These are phyloP conservation scores for Tetrapisispora fleetii DNA, from an alignment of 805 yeast species.

Conservation along the genomic window DNA sequence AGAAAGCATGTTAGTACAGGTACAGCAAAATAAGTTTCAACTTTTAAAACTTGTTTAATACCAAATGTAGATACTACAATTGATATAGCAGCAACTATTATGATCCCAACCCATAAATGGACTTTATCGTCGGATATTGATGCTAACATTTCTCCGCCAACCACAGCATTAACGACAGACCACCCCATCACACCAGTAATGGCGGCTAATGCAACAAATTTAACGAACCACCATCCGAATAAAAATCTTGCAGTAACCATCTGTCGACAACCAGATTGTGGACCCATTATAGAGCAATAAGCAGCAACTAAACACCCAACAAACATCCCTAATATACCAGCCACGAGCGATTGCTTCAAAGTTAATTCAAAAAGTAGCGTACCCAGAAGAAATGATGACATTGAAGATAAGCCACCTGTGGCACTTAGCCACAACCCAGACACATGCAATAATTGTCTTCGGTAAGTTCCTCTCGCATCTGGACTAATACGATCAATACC, in stretches of 20 bases:
- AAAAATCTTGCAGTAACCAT: slow-evolving; percentile 74
- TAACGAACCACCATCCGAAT: slow-evolving; percentile 82
- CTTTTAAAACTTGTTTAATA: slow-evolving; percentile 55
- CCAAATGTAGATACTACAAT: slow-evolving; percentile 69
- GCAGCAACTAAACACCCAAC: slow-evolving; percentile 73
- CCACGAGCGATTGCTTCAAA: slow-evolving; percentile 49
- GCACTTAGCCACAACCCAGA: slow-evolving; percentile 78
- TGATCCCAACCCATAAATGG: slow-evolving; percentile 65
- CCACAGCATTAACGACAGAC: slow-evolving; percentile 84
- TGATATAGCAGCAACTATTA: slow-evolving; percentile 56
- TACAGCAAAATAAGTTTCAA: slow-evolving; percentile 56
- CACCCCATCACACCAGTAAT: slow-evolving; percentile 80
- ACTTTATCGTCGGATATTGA: slow-evolving; percentile 55
- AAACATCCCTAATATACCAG: slow-evolving; percentile 54
- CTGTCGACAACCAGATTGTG: slow-evolving; percentile 81
- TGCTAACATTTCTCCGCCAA: slow-evolving; percentile 75
- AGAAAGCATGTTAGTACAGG: slow-evolving; percentile 63
- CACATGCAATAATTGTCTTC: slow-evolving; percentile 36
- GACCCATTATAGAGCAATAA: slow-evolving; percentile 80
- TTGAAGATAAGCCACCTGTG: slow-evolving; percentile 79
- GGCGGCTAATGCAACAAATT: slow-evolving; percentile 60
- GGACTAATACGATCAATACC: slow-evolving; percentile 74
- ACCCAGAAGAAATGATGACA: slow-evolving; percentile 74
- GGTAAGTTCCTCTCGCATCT: slow-evolving; percentile 44
- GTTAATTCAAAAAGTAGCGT: slow-evolving; percentile 63